Percentiles rank a stretch among this genome's conserved stretches.
phyloP scores from a whole-genome alignment of 1,284 basidiomycete species.

The Peniophora sp. region DNA sequence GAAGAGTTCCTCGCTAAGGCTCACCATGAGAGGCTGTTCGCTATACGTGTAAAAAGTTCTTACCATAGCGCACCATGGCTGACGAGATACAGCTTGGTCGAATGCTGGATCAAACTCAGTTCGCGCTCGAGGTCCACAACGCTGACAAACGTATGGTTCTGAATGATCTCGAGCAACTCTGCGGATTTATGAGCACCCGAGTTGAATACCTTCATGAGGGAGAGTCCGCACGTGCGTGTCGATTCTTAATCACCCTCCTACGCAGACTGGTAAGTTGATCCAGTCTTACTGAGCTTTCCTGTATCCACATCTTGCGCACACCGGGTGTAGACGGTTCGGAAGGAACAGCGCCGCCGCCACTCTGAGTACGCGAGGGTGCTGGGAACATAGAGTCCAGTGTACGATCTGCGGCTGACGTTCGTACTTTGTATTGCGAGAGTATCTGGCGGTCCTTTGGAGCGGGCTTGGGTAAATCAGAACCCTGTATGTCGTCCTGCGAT shows the following conservation, averaged over 20 bases:
- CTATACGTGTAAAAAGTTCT: conserved; percentile 20
- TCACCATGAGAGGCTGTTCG: neutral
- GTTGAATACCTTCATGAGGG: neutral
- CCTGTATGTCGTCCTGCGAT: conserved; percentile 13
- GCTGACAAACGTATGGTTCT: conserved; percentile 89
- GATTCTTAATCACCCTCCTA: conserved; percentile 45
- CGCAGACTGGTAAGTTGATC: conserved; percentile 75
- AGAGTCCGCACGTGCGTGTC: conserved; percentile 52
- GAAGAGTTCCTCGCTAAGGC: conserved; percentile 83
- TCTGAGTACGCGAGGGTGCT: conserved; percentile 42
- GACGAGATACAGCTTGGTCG: conserved; percentile 84
- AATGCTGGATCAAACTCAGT: conserved; percentile 81
- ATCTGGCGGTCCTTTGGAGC: conserved; percentile 35
- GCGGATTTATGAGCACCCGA: neutral
- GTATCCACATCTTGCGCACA: conserved; percentile 45
- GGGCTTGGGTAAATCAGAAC: conserved; percentile 6
- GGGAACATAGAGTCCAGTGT: conserved; percentile 94
- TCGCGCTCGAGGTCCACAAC: conserved; percentile 76
- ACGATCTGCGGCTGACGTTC: conserved; percentile 81
- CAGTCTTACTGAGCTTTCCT: conserved; percentile 74
- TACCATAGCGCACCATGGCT: conserved; percentile 81
- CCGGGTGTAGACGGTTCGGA: neutral
- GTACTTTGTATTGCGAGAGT: conserved; percentile 84
- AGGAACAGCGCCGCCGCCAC: conserved; percentile 4
- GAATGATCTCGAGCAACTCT: conserved; percentile 81